Base-by-base conservation (phyloP, 495 filamentous ascomycete genomes). In the Talaromyces trachyspermus region DNA sequence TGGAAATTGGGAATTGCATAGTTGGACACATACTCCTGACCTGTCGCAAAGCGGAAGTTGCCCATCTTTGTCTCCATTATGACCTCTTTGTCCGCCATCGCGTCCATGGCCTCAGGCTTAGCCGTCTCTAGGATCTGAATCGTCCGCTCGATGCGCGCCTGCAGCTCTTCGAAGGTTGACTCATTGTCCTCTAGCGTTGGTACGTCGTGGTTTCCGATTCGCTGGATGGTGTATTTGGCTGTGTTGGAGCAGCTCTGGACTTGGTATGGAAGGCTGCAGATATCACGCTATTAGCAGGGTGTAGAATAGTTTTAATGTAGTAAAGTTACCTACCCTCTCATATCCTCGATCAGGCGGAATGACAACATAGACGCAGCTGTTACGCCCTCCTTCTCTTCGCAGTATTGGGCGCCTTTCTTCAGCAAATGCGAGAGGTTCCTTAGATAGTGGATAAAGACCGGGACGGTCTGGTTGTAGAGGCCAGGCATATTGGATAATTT, bases 1-100 rank as follows among this genome's bases (percentile, higher is more conserved):
- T 64, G 76, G 48, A 81, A 66, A 50, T 83, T 79, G 27, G 80
- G 75, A 11, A 74, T 2, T 7, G 61, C 58, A 49, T 62, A 76
- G 3, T 57, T 53, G 15, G 49, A 26, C 17, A 71, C 48, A 54
- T 75, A 76, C 0, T 32, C 33, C 20, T 49, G 43, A 2, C 49
- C 43, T 10, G 54, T 54, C 15, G 41, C 41, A 39, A 62, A 54
- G 2, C 50, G 48, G 8, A 49, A 19, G 44, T 63, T 52, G 14
- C 26, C 20, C 11, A 42, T 41, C 4, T 53, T 54, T 5, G 68
- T 18, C 17, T 54, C 52, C n/a, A 68, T 48, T 44, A 53, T 48
- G 24, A 71, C 43, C 19, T 59, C 38, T 37, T 66, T 46, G 4
- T 49, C 48, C 49, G 64, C 65, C 40, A 56, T 57, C 22, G 55